These are phyloP conservation scores for Massariosphaeria phaeospora DNA, from an alignment of 495 filamentous ascomycete species.

Conservation along the genomic window DNA sequence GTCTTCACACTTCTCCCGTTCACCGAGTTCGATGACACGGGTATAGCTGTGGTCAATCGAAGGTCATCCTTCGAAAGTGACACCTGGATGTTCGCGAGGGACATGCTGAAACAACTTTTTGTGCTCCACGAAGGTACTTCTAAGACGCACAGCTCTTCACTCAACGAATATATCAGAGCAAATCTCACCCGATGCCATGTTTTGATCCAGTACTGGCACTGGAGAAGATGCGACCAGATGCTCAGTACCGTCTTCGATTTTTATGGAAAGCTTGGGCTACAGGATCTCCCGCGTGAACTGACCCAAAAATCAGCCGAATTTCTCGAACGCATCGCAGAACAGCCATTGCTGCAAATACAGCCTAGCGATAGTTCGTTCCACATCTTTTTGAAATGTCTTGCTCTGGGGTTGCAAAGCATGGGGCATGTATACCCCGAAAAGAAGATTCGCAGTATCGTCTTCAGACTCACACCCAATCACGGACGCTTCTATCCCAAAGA, in stretches of 20 bases:
- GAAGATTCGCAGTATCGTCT: conserved; percentile 69
- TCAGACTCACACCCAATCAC: conserved; percentile 82
- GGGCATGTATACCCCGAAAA: conserved; percentile 56
- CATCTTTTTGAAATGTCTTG: conserved; percentile 84
- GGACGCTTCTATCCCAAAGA: conserved; percentile 83
- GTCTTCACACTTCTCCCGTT: conserved; percentile 72
- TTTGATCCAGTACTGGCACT: conserved; percentile 78
- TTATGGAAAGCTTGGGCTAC: conserved; percentile 70
- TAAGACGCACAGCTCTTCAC: conserved; percentile 52
- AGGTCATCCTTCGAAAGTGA: conserved; percentile 54
- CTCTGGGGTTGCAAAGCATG: conserved; percentile 60
- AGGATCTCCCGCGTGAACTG: conserved; percentile 72
- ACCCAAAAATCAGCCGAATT: conserved; percentile 71
- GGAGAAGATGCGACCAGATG: conserved; percentile 72
- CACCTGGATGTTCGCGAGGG: conserved; percentile 69
- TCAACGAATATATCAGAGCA: conserved; percentile 76
- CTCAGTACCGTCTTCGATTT: conserved; percentile 85
- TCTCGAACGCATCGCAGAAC: conserved; percentile 62
- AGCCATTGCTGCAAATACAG: conserved; percentile 56
- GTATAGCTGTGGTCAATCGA: conserved; percentile 53
- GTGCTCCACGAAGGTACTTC: conserved; percentile 56
- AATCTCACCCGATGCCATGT: conserved; percentile 70
- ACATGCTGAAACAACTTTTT: conserved; percentile 60
- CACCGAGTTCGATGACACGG: conserved; percentile 65
- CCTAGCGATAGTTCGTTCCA: conserved; percentile 82